A percentile compares a stretch with the other conserved stretches of the same genome.
Evolutionary conservation across 352 stramenopile species (phyloP).

Genomic region (Pythium folliculosum): DNA sequence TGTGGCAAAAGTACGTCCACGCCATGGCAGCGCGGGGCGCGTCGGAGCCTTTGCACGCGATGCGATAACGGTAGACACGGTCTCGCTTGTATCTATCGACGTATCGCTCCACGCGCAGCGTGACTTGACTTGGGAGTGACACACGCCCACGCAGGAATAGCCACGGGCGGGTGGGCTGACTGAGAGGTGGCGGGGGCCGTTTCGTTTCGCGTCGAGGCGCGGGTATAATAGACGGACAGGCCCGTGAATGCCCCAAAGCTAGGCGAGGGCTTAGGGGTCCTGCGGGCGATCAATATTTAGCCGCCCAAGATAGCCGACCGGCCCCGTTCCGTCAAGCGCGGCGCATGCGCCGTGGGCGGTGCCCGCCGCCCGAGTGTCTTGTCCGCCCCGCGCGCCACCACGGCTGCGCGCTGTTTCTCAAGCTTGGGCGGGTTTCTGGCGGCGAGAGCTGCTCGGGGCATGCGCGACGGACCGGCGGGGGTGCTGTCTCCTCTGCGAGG

Average conservation of each 20-base stretch:
- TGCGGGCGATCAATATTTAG: slow-evolving; percentile 13
- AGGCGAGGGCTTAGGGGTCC: not conserved
- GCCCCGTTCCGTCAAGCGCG: not conserved
- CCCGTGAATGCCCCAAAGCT: not conserved
- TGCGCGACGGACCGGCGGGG: slow-evolving; percentile 30
- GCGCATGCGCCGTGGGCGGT: not conserved
- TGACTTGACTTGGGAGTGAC: not conserved
- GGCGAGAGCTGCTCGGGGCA: slow-evolving; percentile 31
- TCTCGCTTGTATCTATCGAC: not conserved
- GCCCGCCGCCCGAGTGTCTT: too few relatives aligned
- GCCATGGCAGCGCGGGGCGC: slow-evolving; percentile 23
- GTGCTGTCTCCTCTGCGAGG: not conserved
- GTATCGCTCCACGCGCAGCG: not conserved
- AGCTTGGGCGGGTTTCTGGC: slow-evolving; percentile 3
- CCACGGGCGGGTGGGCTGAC: not conserved
- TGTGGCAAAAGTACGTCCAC: slow-evolving; percentile 73
- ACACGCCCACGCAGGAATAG: not conserved
- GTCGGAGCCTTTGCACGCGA: not conserved
- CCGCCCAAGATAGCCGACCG: slow-evolving; percentile 22
- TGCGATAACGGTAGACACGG: not conserved
- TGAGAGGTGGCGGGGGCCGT: not conserved
- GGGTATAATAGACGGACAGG: not conserved
- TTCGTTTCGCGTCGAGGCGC: not conserved
- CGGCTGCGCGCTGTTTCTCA: slow-evolving; percentile 11
- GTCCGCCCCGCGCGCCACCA: too few relatives aligned